Percentiles rank a stretch among this genome's conserved stretches.
Evolutionary conservation across 2,329 filamentous ascomycete species (phyloP).

Genomic region (Emergomyces orientalis): DNA sequence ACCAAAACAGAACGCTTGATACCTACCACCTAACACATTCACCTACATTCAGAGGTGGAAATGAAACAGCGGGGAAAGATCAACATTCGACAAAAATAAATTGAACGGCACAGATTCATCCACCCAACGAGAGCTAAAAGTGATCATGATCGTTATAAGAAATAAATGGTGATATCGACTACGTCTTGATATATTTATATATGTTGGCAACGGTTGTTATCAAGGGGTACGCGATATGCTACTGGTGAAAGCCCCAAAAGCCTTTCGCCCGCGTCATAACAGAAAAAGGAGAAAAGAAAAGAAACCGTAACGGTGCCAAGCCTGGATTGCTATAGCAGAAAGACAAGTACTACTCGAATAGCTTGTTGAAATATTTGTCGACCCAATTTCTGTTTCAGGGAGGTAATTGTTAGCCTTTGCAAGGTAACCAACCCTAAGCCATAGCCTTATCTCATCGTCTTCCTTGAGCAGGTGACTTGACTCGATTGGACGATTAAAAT

Average conservation of each 20-base stretch:
- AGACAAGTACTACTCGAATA: conserved; percentile 14
- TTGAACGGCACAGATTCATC: neutral
- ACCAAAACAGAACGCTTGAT: neutral
- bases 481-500: neutral
- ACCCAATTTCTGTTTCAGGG: conserved; percentile 4
- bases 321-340: neutral
- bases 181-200: neutral
- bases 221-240: neutral
- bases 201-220: neutral
- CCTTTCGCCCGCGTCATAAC: neutral
- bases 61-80: neutral
- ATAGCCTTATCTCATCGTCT: neutral
- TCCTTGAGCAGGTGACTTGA: too few species aligned
- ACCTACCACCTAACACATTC: neutral
- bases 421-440: neutral
- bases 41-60: too few species aligned
- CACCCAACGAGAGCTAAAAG: neutral
- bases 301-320: neutral
- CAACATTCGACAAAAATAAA: neutral
- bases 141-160: neutral
- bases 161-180: neutral
- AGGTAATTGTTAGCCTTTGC: neutral
- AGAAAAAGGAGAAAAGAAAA: neutral
- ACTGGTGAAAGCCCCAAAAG: neutral
- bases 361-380: conserved; percentile 14